Base-by-base conservation (phyloP, 2,329 filamentous ascomycete genomes). In the Penicillium sp. region DNA sequence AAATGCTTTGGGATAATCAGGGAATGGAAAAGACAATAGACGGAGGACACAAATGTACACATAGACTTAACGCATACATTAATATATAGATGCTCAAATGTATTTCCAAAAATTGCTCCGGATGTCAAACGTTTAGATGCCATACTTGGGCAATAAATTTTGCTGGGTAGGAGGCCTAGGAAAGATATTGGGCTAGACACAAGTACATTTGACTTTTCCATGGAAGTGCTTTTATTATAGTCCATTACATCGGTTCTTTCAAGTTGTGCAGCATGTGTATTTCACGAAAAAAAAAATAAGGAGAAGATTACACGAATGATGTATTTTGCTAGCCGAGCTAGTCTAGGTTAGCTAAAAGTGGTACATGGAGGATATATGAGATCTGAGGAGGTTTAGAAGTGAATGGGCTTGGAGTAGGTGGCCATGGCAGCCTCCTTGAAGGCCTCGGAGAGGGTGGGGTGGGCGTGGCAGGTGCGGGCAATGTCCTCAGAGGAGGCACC, bases 351-450 rank as follows among this genome's bases (percentile, higher is more conserved):
- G 56, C 59, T 45, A 56, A 61, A 58, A 60, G 57, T 58, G 57
- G 54, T 57, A 62, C 54, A 58, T 49, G 51, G 48, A 57, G 55
- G 54, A 55, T 60, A 61, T 61, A 51, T 55, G 52, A 53, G 45
- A 44, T 48, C 48, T 45, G 47, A 38, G 49, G 43, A 54, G 51
- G 54, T 59, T 61, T 87, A 98, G 74, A 86, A 95, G 77, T 98
- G 93, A 70, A 98, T 95, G 59, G 93, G 85, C 78, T 95, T 93
- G 65, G 84, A 82, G 76, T 95, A 89, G 44, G 91, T 96, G 55
- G 88, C 87, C 93, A 98, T 97, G 61, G 93, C 93, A 65, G 93
- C 93, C 81, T 98, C 93, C 80, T 98, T 98, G 81, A 98, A 97
- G 39, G 93, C 93, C 77, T 98, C 93, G 22, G 91, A 84, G 53